These are phyloP conservation scores for Eragrostis nindensis DNA, from an alignment of 176 grass and related monocot species.

Conservation along the genomic window DNA sequence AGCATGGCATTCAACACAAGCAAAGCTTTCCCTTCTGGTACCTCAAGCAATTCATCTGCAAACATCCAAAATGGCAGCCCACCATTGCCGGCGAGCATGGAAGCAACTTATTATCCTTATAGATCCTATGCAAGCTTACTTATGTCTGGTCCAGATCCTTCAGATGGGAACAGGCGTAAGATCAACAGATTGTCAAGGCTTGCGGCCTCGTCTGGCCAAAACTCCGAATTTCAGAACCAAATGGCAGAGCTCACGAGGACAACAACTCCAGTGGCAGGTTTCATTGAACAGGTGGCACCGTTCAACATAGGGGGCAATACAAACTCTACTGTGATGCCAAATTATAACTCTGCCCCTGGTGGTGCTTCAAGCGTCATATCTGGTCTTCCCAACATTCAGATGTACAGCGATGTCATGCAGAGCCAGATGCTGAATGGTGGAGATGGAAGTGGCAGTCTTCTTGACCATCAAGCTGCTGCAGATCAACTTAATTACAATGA, in stretches of 20 bases:
- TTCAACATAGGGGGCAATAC: constrained; percentile 24
- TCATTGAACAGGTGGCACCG: background rate
- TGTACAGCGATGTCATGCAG: background rate
- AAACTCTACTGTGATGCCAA: background rate
- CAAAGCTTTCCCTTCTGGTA: background rate
- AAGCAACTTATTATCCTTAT: background rate
- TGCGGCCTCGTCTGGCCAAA: background rate
- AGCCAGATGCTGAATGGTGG: background rate
- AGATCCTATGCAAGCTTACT: background rate
- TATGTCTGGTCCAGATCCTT: background rate
- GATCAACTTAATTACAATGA: constrained; percentile 6
- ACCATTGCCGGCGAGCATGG: background rate
- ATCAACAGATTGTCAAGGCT: background rate
- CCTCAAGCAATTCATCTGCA: background rate
- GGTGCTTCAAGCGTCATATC: constrained; percentile 8
- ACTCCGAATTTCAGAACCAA: constrained; percentile 20
- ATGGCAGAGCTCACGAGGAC: constrained; percentile 6
- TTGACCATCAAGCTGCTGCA: background rate
- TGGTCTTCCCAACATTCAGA: constrained; percentile 13
- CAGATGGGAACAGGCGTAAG: background rate
- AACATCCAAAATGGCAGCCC: constrained; percentile 7
- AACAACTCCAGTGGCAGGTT: background rate
- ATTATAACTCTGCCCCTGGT: background rate
- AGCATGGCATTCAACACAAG: background rate
- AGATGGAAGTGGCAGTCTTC: background rate